Evolutionary conservation across 1,284 basidiomycete species (phyloP), one percentile per base, ranked within the genome.

Genomic region (Kwoniella shivajii): DNA sequence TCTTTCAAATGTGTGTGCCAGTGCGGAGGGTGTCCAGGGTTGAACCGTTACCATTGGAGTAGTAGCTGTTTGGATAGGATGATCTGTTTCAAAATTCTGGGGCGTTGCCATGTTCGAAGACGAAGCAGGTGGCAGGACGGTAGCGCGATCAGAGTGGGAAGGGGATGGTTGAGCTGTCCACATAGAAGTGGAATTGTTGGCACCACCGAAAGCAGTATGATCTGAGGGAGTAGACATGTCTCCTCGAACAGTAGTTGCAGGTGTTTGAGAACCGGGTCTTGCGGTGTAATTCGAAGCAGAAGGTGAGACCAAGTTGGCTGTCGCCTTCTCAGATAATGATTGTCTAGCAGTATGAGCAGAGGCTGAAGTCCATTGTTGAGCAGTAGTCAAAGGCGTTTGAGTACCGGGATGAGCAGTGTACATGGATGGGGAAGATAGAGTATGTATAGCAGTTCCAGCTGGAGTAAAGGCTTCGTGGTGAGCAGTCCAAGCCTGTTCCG

Each of bases 1-100:
- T 16, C 39, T 41, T 31, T 41, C 29, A 30, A 56, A 42, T 13
- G 62, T 61, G 41, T 56, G 38, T n/a, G 43, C 42, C 30, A 51
- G 39, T 1, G 29, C 18, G 22, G 44, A 29, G 14, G 52, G 41
- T 16, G 38, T 37, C 36, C 36, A 55, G 7, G 37, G 30, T 31
- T 53, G 51, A 42, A 39, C 38, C 9, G 49, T 51, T 9, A 16
- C 38, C 14, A 29, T 33, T 36, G 45, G 45, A 34, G 45, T 47
- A 6, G 30, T 16, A 5, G 30, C 45, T 20, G 45, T 47, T 22
- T 33, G 18, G 24, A 30, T 33, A 18, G 45, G 36, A 20, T 13
- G 27, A 5, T 33, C 33, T 13, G 20, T 36, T 13, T 33, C 36
- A 22, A 47, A 47, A 20, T 47, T 27, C 26, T 43, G 38, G 34